Evolutionary conservation across 805 yeast species (phyloP), one percentile per base, ranked within the genome.

Genomic region (Candida vartiovaarae): DNA sequence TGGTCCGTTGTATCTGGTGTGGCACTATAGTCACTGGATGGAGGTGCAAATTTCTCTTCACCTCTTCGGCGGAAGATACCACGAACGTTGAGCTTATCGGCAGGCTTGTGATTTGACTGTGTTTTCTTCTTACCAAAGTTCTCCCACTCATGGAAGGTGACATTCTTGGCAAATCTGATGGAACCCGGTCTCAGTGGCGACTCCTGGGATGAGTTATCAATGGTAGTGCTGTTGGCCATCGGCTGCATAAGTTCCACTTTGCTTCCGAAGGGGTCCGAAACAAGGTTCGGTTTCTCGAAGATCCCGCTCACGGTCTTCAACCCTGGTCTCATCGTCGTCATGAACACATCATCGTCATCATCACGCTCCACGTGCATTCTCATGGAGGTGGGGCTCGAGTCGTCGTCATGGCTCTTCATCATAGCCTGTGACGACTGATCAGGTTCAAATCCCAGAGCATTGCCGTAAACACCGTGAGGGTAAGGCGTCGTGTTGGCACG

Each of bases 1-100:
- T 33, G 36, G 25, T n/a, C 26, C 6, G 60, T 46, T 3, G 39
- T 38, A 39, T 54, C 55, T 3, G 59, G 59, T 2, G 59, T 56
- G 26, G 33, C 46, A 38, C 56, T 53, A 37, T 56, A 56, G 26
- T 47, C 57, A 36, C 60, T 56, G 10, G 60, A 54, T 1, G 57
- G 45, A 2, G 34, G 25, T 20, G n/a, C 24, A 8, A 24, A 28
- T 9, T 29, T 10, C 9, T 24, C 33, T 11, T 9, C 27, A 9
- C 23, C 24, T 26, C 28, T 37, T 4, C 24, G 26, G 11, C 33
- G 23, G 28, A 37, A 37, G 9, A 37, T 29, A 10, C 40, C 40
- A 29, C 28, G 28, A 6, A 29, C 6, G 8, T 37, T 10, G 15
- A 3, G 11, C 33, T 37, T 20, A n/a, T 33, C 35, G 5, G 20